These are phyloP conservation scores for Glutinoglossum americanum DNA, from an alignment of 495 filamentous ascomycete species.

Conservation along the genomic window DNA sequence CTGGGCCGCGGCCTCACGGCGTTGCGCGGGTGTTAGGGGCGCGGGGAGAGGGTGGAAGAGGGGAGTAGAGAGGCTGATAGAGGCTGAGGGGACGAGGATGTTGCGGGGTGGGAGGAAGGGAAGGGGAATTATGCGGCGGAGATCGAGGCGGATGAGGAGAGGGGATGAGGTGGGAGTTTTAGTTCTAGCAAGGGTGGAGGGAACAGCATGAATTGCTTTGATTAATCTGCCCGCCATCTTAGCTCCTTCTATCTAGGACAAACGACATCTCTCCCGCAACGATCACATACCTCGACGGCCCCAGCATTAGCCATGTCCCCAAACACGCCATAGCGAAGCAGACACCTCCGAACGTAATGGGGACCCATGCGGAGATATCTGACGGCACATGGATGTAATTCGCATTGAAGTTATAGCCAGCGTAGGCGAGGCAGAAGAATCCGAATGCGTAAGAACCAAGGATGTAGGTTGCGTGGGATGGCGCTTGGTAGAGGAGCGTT, in stretches of 20 bases:
- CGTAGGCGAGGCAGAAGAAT: constrained; percentile 34
- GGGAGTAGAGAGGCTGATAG: not conserved
- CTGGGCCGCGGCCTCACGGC: not conserved
- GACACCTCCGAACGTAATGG: constrained; percentile 21
- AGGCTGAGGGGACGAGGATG: not conserved
- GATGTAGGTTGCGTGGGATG: constrained; percentile 36
- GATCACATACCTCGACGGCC: constrained; percentile 20
- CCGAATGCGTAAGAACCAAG: constrained; percentile 31
- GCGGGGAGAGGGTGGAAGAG: not conserved
- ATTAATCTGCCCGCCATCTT: not conserved
- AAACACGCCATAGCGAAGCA: constrained; percentile 23
- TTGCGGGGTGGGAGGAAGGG: constrained; percentile 2
- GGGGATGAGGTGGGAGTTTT: not conserved
- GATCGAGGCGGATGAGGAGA: constrained; percentile 1
- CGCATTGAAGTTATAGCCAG: constrained; percentile 30
- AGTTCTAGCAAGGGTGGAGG: not conserved
- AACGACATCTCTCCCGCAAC: constrained; percentile 10
- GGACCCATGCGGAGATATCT: constrained; percentile 22
- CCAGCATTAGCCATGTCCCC: constrained; percentile 25
- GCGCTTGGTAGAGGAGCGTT: constrained; percentile 36
- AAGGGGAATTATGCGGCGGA: constrained; percentile 1
- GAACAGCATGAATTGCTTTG: not conserved
- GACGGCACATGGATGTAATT: constrained; percentile 22
- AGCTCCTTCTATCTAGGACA: not conserved
- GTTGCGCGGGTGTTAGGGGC: not conserved